Percentiles rank a stretch among this genome's conserved stretches.
Evolutionary conservation across 805 yeast species (phyloP).

Genomic region (Blastobotrys chiropterorum): DNA sequence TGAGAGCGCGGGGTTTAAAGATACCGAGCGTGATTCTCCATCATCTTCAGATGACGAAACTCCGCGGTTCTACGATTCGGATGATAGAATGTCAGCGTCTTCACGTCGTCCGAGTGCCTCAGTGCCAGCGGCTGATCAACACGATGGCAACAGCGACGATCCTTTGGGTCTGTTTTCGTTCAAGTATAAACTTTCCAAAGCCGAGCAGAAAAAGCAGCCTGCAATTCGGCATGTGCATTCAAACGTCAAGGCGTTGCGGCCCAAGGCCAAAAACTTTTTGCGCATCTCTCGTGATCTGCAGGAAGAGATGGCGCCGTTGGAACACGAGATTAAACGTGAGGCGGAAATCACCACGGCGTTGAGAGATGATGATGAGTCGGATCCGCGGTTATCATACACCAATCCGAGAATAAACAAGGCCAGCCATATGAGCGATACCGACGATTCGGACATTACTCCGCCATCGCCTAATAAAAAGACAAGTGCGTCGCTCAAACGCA

Average conservation of each 20-base stretch:
- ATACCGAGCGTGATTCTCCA: constrained; percentile 5
- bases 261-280: constrained; percentile 20
- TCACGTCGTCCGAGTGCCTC: constrained; percentile 13
- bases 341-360: constrained; percentile 21
- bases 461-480: not conserved
- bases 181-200: not conserved
- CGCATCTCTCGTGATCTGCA: constrained; percentile 21
- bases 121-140: not conserved
- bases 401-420: not conserved
- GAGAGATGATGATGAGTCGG: constrained; percentile 16
- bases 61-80: constrained; percentile 12
- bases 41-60: constrained; percentile 13
- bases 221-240: constrained; percentile 11
- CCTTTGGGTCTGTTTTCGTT: not conserved
- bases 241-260: constrained; percentile 16
- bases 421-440: constrained; percentile 12
- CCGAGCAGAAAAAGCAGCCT: constrained; percentile 5
- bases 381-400: not conserved
- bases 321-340: constrained; percentile 21
- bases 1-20: constrained; percentile 6
- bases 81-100: constrained; percentile 12
- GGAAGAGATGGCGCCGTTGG: constrained; percentile 22
- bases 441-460: constrained; percentile 14
- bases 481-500: constrained; percentile 12
- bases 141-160: not conserved